Conservation (phyloP, 2,329 filamentous ascomycete species). For the Venturia oleaginea region DNA sequence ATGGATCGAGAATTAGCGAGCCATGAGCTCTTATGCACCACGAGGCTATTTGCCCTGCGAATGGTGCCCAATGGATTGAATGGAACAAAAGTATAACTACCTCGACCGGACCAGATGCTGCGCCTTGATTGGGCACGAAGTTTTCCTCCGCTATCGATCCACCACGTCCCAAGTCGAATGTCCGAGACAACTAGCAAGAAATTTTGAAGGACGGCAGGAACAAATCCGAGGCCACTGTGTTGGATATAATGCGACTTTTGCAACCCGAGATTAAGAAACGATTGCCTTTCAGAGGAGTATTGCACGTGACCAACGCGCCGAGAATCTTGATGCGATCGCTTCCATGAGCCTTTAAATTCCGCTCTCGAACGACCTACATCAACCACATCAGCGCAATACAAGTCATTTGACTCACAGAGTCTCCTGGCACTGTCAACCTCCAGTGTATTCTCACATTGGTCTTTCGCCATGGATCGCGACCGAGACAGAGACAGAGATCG, state of each 20-base stretch:
- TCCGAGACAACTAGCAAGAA: neutral
- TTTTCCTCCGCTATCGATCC: neutral
- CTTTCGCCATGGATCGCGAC: conserved; percentile 25
- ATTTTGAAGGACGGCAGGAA: neutral
- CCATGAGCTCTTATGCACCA: neutral
- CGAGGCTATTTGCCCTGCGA: neutral
- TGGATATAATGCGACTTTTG: neutral
- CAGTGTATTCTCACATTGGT: neutral
- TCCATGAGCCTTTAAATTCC: neutral
- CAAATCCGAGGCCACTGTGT: neutral
- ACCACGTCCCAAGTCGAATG: neutral
- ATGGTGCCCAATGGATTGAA: neutral
- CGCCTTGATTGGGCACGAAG: neutral
- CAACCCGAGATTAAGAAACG: neutral
- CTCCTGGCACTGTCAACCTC: neutral
- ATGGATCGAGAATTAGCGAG: conserved; percentile 5
- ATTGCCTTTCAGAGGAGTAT: neutral
- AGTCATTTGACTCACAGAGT: neutral
- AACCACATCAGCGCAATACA: neutral
- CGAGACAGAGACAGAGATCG: conserved; percentile 15
- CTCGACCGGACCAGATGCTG: neutral
- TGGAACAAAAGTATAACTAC: conserved; percentile 4
- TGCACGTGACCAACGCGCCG: neutral
- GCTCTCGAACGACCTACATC: neutral
- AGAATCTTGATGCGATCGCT: neutral